Base-by-base conservation (phyloP, 1,139 yeast species). In the Pichia sp. region DNA sequence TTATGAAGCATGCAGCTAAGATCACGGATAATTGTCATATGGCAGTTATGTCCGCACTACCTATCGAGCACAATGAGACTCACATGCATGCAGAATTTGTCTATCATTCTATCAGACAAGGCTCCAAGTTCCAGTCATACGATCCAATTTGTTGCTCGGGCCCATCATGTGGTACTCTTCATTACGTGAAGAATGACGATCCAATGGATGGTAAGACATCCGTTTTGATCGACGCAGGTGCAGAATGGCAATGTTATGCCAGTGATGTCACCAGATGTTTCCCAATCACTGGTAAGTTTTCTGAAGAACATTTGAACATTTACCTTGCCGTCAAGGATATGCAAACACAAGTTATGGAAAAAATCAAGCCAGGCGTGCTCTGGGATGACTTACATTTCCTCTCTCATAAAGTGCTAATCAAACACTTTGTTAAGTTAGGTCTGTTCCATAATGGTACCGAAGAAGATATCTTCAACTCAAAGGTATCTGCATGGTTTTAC, bases 71-170 rank as follows among this genome's bases (percentile, higher is more conserved):
- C 24, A 81, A 81, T 45, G 98, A 91, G 60, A 77, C 88, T 13
- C 97, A 91, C 54, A 75, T 91, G 35, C 96, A 91, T 54, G 97
- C 97, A 3, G 97, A 88, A 56, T 91, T 91, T 58, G 72, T 83
- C 43, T 91, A 91, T 59, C 97, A 91, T 60, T 85, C 96, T 3
- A 72, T 85, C 47, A 78, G 97, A 51, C 96, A 88, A 60, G 97
- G 97, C 3, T 80, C 95, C 18, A 87, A 86, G 60, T 64, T 73
- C 51, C 86, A 80, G 59, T 78, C 95, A 11, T 91, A 91, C 56
- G 96, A 87, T 55, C 97, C 97, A 15, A 86, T 91, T 42, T 88
- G 97, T 59, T 88, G 97, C 53, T 73, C 95, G 10, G 98, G 98
- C 1, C 79, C 94, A 27, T 78, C 80, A 44, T 85, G 96, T 55